These are phyloP conservation scores for Phlyctochytrium arcticum DNA, from an alignment of 192 early-diverging fungal genomes.

Conservation along the genomic window DNA sequence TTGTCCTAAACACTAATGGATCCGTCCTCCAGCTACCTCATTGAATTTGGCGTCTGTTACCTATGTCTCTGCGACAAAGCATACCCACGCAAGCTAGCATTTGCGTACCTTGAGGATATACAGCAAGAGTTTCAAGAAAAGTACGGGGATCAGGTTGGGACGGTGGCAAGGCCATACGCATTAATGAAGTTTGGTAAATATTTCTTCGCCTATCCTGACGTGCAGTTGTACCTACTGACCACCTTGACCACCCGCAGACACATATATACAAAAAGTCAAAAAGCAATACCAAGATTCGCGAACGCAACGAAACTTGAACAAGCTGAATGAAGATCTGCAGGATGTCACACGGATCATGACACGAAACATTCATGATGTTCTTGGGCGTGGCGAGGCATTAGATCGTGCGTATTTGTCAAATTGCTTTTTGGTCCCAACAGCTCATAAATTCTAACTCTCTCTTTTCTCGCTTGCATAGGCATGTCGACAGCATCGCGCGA, in stretches of 20 bases:
- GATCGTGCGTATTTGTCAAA: conserved; percentile 56
- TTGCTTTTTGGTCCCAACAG: no score
- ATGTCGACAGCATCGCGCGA: conserved; percentile 64
- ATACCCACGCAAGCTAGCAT: conserved; percentile 85
- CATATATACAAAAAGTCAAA: conserved; percentile 98
- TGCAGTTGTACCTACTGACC: no score
- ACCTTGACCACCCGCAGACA: conserved; percentile 67
- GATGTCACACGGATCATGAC: conserved; percentile 98
- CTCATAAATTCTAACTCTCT: conserved; percentile 5
- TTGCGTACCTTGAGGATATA: conserved; percentile 92
- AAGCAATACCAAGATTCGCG: conserved; percentile 93
- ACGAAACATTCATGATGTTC: conserved; percentile 93
- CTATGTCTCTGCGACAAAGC: conserved; percentile 89
- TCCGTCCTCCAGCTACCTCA: conserved; percentile 69
- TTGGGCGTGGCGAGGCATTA: conserved; percentile 83
- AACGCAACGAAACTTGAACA: conserved; percentile 85
- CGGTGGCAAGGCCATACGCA: conserved; percentile 88
- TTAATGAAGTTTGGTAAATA: conserved; percentile 92
- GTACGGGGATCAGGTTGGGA: conserved; percentile 86
- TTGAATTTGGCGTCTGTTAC: conserved; percentile 91
- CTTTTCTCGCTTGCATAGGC: conserved; percentile 29
- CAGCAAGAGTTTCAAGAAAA: conserved; percentile 90
- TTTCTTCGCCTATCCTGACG: not conserved
- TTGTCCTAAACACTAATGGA: not conserved
- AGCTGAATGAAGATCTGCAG: conserved; percentile 91